Base-by-base conservation (phyloP, 2,329 filamentous ascomycete species). In the Aspergillus persii region DNA sequence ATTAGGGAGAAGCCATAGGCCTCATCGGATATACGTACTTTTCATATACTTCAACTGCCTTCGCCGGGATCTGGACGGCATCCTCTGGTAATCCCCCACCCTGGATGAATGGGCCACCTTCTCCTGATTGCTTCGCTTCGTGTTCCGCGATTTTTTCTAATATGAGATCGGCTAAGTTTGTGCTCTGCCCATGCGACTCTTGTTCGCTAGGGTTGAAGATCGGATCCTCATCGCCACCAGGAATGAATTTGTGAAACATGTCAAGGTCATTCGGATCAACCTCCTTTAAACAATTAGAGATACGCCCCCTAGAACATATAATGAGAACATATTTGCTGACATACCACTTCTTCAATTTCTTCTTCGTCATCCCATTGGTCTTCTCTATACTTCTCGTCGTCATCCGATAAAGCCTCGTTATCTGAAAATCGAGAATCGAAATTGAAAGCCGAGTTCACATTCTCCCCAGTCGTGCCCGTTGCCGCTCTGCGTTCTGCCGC, bases 101-200 rank as follows among this genome's bases (percentile, higher is more conserved):
- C 60, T 80, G 76, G 55, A 83, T 77, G 29, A 74, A 71, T 18
- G 71, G 74, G 27, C 65, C 68, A 47, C 77, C 73, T 49, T 79
- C 71, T 3, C 73, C 75, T 11, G 74, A 81, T 64, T 88, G 82
- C 33, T 83, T 83, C 3, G 91, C 89, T 79, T 99, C 95, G 69
- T 96, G 91, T 60, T 90, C 89, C 4, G 92, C 92, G 71, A 99
- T 99, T 78, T 96, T 96, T 71, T 94, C 88, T 59, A 99, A 79
- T 64, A 99, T 99, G 63, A 99, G 80, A 70, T 96, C 93, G 15
- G 95, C 92, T 58, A 99, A 81, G 74, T 98, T 96, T 63, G 89
- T 91, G 12, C 84, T 82, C 59, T 83, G 79, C 12, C 81, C 81
- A 46, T 80, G 79, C 39, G 76, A 76, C 11, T 78, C 79, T 5